Conservation (phyloP, 2,329 filamentous ascomycete genomes). For the Calonectria multiphialidica region DNA sequence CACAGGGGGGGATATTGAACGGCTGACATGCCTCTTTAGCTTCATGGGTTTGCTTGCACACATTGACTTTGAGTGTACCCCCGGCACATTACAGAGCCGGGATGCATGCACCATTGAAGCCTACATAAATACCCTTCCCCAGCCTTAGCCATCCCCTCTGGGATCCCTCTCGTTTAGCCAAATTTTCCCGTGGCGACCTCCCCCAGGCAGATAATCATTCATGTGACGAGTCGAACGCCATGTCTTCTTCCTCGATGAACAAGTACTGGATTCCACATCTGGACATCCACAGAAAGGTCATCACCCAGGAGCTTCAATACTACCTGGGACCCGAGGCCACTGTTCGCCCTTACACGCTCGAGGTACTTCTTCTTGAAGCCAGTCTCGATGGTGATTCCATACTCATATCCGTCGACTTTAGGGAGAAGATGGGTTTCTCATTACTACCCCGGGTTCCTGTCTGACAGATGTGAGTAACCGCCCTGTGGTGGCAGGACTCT, state of each 20-base stretch:
- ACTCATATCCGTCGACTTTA: constrained; percentile 45
- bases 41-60: constrained; percentile 42
- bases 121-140: constrained; percentile 43
- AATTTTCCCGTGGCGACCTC: constrained; percentile 22
- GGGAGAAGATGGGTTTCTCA: constrained; percentile 73
- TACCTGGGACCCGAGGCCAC: constrained; percentile 70
- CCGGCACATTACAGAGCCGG: constrained; percentile 36
- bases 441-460: constrained; percentile 68
- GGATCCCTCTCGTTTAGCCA: constrained; percentile 28
- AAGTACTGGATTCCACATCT: constrained; percentile 71
- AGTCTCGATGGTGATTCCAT: constrained; percentile 24
- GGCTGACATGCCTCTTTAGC: constrained; percentile 33
- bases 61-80: constrained; percentile 39
- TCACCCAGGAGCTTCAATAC: constrained; percentile 69
- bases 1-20: constrained; percentile 34
- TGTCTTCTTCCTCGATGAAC: constrained; percentile 57
- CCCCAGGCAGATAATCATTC: constrained; percentile 20
- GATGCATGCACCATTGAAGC: constrained; percentile 29
- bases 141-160: constrained; percentile 25
- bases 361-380: constrained; percentile 56
- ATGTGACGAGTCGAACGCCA: constrained; percentile 29
- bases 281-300: constrained; percentile 72
- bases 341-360: constrained; percentile 67
- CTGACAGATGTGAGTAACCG: constrained; percentile 66
- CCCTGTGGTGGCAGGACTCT: constrained; percentile 1